phyloP scores from a whole-genome alignment of 768 basidiomycete species.

The Mycena filopes region DNA sequence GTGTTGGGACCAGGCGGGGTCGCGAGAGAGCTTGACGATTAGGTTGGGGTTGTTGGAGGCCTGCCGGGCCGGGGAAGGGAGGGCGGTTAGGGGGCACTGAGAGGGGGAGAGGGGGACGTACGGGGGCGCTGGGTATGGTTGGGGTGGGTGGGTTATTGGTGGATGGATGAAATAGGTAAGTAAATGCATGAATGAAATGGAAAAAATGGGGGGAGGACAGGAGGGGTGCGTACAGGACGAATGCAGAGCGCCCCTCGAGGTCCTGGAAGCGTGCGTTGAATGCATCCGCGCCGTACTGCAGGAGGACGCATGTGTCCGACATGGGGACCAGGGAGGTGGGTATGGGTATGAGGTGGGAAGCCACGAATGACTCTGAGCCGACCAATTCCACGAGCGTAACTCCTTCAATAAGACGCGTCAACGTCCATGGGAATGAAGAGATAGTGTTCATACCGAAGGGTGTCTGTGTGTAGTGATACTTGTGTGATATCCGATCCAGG shows the following conservation, averaged over 20 bases:
- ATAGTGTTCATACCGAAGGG: no score
- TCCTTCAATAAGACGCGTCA: no score
- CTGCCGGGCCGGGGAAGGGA: slow-evolving; percentile 43
- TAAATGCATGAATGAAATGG: no score
- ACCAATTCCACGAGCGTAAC: no score
- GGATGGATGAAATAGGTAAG: no score
- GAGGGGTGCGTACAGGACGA: slow-evolving; percentile 63
- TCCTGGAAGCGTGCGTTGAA: slow-evolving; percentile 73
- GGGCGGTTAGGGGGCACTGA: no score
- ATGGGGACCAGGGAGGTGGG: no score
- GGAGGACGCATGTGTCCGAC: slow-evolving; percentile 42
- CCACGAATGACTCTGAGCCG: no score
- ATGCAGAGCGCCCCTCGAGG: slow-evolving; percentile 69
- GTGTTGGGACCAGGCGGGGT: slow-evolving; percentile 72
- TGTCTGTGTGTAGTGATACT: no score
- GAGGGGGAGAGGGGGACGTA: slow-evolving; percentile 23
- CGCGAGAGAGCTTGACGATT: slow-evolving; percentile 72
- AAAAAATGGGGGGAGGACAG: not conserved
- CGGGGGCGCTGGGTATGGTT: slow-evolving; percentile 31
- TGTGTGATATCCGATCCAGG: no score
- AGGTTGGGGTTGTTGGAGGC: slow-evolving; percentile 68
- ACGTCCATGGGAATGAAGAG: no score
- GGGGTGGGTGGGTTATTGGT: not conserved
- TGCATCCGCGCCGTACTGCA: slow-evolving; percentile 74
- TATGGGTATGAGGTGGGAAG: no score